Evolutionary conservation across 2,329 filamentous ascomycete genomes (phyloP), one percentile per base, ranked within the genome.

Genomic region (Colletotrichum destructivum): DNA sequence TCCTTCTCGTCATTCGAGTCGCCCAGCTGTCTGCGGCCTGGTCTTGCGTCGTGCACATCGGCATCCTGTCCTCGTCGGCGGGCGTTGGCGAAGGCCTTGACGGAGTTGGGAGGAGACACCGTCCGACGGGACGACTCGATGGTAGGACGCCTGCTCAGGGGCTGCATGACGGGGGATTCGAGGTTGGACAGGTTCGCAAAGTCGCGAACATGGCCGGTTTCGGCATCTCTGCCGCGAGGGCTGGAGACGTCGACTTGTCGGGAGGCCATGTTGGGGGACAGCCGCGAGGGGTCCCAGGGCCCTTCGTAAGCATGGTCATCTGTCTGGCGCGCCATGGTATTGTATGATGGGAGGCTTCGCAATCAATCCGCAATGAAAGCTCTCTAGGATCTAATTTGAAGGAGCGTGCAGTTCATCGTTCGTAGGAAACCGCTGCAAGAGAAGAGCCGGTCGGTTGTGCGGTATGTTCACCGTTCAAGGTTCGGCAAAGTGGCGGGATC

Each of bases 21-120:
- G 66, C 86, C 84, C 8, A 86, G 83, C n/a, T 79, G 78, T 74
- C 73, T 80, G 35, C 77, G 75, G 66, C 81, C 78, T 38, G 75
- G 69, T 66, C 78, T 79, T 68, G 80, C 77, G 73, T 88, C 88
- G 18, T 86, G 88, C 73, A 87, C 84, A 23, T 87, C 90, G 77
- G 86, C 79, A 71, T 91, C 94, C 56, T 95, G 93, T 78, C 95
- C 94, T 69, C 95, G 92, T 69, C 94, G 93, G 61, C 94, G 92
- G 66, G 94, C 94, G 77, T 96, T 93, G 31, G 96, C 96, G 82
- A 99, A 99, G 5, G 96, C 96, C 81, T 98, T 97, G 63, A 99
- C 95, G 0, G 96, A 99, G 81, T 98, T 98, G 11, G 96, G 96
- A 18, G 96, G 69, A 6, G 69, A 72, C 31, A 60, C 47, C 4